These are phyloP conservation scores for Piloderma croceum DNA, from an alignment of 768 basidiomycete genomes.

Conservation along the genomic window DNA sequence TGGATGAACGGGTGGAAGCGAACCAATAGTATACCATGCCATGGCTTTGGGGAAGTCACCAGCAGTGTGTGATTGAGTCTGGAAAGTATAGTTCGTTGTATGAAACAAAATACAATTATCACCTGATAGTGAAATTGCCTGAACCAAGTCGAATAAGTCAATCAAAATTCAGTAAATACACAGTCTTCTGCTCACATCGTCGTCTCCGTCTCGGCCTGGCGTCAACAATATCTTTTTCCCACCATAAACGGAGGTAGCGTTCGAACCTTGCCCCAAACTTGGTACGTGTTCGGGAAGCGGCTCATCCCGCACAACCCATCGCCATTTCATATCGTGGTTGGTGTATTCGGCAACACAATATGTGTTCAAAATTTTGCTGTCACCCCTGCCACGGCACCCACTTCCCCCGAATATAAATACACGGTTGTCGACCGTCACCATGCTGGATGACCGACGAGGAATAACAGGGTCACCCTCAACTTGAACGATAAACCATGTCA, in stretches of 20 bases:
- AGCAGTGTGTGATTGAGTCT: constrained; percentile 6
- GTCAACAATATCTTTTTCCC: constrained; percentile 23
- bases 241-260: constrained; percentile 16
- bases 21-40: constrained; percentile 14
- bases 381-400: constrained; percentile 1
- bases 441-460: constrained; percentile 16
- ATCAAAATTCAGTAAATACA: too few relatives aligned
- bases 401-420: constrained; percentile 26
- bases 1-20: neutral
- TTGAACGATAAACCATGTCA: constrained; percentile 21
- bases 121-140: too few relatives aligned
- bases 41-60: constrained; percentile 17
- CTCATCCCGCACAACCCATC: constrained; percentile 14
- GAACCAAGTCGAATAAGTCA: too few relatives aligned
- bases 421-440: constrained; percentile 16
- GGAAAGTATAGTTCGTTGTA: constrained; percentile 16
- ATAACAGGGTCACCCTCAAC: constrained; percentile 12
- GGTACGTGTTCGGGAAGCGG: constrained; percentile 14
- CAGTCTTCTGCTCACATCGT: too few relatives aligned
- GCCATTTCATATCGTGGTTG: constrained; percentile 15
- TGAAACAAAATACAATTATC: constrained; percentile 22
- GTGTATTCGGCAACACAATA: constrained; percentile 17
- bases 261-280: constrained; percentile 6
- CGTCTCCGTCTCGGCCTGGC: constrained; percentile 5
- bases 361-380: constrained; percentile 8